Percentiles rank a stretch among this genome's conserved stretches.
Conservation (phyloP, 108 stramenopile genomes). For the Asterionellopsis glacialis region DNA sequence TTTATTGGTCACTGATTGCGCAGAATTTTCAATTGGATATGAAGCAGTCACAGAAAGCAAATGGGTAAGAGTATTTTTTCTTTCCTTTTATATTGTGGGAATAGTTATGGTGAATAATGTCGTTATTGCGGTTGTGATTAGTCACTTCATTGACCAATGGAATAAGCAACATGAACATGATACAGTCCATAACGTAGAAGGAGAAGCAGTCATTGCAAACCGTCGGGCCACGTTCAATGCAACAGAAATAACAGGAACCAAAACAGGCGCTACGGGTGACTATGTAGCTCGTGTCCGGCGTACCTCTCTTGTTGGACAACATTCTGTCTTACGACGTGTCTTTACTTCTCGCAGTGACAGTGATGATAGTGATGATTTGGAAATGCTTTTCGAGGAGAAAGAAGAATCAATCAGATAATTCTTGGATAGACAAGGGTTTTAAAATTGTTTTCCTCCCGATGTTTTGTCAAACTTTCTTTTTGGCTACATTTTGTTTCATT, state of each 20-base stretch:
- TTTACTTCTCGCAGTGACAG: no score
- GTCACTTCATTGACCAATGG: slow-evolving; percentile 59
- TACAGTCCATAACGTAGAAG: slow-evolving; percentile 31
- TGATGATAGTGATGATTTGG: no score
- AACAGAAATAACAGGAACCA: slow-evolving; percentile 45
- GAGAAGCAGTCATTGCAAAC: slow-evolving; percentile 42
- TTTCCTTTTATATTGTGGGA: slow-evolving; percentile 68
- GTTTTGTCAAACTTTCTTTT: no score
- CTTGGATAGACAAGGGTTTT: no score
- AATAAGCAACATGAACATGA: slow-evolving; percentile 16
- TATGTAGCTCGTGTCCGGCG: slow-evolving; percentile 15
- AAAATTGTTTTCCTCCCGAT: no score
- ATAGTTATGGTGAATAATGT: slow-evolving; percentile 71
- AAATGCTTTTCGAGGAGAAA: no score
- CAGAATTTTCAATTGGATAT: slow-evolving; percentile 23
- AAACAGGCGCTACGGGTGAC: slow-evolving; percentile 33
- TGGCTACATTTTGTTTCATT: no score
- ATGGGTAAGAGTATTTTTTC: slow-evolving; percentile 57
- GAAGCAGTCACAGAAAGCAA: slow-evolving; percentile 28
- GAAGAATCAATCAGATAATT: no score
- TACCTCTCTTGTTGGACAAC: no score
- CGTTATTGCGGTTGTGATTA: slow-evolving; percentile 72
- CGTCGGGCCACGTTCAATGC: slow-evolving; percentile 40
- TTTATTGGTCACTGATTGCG: slow-evolving; percentile 53
- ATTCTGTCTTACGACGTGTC: no score